phyloP scores from a whole-genome alignment of 345 rosid species.

The Reutealis trisperma region DNA sequence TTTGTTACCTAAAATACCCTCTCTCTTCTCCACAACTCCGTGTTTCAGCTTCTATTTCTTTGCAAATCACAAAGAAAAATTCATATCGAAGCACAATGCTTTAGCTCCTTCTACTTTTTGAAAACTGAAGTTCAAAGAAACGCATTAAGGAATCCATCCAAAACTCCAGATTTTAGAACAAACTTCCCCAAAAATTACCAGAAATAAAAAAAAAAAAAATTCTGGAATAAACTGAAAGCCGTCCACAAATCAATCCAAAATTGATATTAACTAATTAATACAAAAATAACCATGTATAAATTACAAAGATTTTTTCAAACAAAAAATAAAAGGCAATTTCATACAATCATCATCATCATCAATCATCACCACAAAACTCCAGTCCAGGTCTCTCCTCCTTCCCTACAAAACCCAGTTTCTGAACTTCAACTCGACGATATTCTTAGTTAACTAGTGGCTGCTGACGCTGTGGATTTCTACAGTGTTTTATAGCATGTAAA shows the following conservation, averaged over 20 bases:
- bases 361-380: no score
- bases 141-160: conserved; percentile 11
- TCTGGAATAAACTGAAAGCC: conserved; percentile 22
- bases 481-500: no score
- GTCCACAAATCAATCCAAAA: conserved; percentile 41
- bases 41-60: conserved; percentile 14
- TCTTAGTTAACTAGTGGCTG: no score
- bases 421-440: no score
- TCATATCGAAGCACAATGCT: background rate
- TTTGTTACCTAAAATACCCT: no score
- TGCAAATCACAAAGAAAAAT: background rate
- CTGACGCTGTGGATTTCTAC: no score
- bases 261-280: conserved; percentile 2
- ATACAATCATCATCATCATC: no score
- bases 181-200: conserved; percentile 17
- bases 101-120: background rate
- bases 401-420: no score
- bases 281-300: conserved; percentile 29
- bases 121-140: conserved; percentile 17
- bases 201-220: conserved; percentile 10
- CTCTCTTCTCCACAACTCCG: conserved; percentile 27
- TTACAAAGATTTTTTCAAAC: background rate
- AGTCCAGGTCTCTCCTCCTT: no score
- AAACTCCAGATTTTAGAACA: conserved; percentile 18
- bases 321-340: background rate